Evolutionary conservation across 2,329 filamentous ascomycete genomes (phyloP).

Genomic region (Plectosphaerella sp.): DNA sequence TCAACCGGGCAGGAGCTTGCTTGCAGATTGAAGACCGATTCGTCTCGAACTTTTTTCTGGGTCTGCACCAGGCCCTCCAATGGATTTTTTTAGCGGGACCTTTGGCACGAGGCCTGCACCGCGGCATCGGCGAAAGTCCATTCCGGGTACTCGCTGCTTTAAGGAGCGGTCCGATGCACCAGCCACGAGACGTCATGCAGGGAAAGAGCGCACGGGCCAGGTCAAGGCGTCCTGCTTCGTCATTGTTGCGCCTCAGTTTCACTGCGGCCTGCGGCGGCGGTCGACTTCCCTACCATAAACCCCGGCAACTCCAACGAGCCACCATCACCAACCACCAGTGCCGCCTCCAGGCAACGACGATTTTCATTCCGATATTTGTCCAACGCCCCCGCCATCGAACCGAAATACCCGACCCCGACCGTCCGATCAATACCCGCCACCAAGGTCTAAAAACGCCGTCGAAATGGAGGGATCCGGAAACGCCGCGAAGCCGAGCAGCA

Average conservation of each 20-base stretch:
- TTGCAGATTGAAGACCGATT: no score
- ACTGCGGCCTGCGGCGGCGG: slow-evolving; percentile 3
- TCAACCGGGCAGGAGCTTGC: neutral
- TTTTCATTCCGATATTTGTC: slow-evolving; percentile 2
- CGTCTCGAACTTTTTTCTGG: slow-evolving; percentile 5
- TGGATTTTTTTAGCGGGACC: slow-evolving; percentile 15
- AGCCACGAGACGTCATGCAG: neutral
- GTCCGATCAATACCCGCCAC: neutral
- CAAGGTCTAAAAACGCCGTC: neutral
- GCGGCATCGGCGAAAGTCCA: slow-evolving; percentile 8
- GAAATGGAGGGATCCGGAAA: slow-evolving; percentile 66
- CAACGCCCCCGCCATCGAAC: slow-evolving; percentile 5
- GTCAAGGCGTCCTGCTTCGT: slow-evolving; percentile 13
- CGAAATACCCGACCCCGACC: neutral
- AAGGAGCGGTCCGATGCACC: no score
- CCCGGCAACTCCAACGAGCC: neutral
- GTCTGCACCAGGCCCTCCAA: neutral
- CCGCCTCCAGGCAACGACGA: neutral
- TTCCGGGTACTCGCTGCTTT: slow-evolving; percentile 4
- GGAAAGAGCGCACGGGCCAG: slow-evolving; percentile 10
- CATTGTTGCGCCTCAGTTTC: slow-evolving; percentile 19
- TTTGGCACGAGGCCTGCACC: neutral
- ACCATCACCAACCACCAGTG: neutral
- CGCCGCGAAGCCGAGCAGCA: slow-evolving; percentile 93
- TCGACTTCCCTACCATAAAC: neutral